Base-by-base conservation (phyloP, 2,329 filamentous ascomycete genomes). In the Sarocladium brachiariae region DNA sequence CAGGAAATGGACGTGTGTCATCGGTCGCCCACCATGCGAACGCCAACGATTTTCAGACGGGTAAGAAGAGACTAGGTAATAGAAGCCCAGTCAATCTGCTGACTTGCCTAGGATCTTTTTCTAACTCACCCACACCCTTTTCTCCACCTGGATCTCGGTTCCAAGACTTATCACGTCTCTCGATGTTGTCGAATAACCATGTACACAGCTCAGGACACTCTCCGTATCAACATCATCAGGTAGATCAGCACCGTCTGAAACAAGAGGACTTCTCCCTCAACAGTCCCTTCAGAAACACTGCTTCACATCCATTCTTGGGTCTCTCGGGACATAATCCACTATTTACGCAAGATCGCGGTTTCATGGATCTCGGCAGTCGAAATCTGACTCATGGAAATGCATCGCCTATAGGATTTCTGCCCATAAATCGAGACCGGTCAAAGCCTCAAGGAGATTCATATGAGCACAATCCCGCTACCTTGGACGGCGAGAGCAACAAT, bases 241-340 rank as follows among this genome's bases (percentile, higher is more conserved):
- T 25, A 4, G 31, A 35, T n/a, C 21, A 31, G 30, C 21, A 37
- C 24, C 30, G 46, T 14, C 4, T 49, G 30, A 35, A 49, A 37
- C 43, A 47, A 14, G 43, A 47, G 16, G 25, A 47, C 21, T 30
- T 47, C 16, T 19, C 16, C 4, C 14, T 37, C 8, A n/a, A 49
- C 2, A 49, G 33, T 37, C 46, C 46, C 16, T 49, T 35, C 19
- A 9, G 27, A 33, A 47, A 23, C 25, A 11, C 25, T 4, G 16
- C 43, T 8, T 47, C 43, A 18, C 43, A 49, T 10, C 18, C 16
- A 3, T 49, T 49, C 14, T 8, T 49, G 24, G 46, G 30, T 11
- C 18, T 49, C 5, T 10, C 46, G 2, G 46, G 46, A 24, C 46
- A 49, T 16, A 49, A 49, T 37, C 46, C 46, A 7, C 46, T 49